Conservation (phyloP, 2,329 filamentous ascomycete species). For the Grosmannia clavigera region DNA sequence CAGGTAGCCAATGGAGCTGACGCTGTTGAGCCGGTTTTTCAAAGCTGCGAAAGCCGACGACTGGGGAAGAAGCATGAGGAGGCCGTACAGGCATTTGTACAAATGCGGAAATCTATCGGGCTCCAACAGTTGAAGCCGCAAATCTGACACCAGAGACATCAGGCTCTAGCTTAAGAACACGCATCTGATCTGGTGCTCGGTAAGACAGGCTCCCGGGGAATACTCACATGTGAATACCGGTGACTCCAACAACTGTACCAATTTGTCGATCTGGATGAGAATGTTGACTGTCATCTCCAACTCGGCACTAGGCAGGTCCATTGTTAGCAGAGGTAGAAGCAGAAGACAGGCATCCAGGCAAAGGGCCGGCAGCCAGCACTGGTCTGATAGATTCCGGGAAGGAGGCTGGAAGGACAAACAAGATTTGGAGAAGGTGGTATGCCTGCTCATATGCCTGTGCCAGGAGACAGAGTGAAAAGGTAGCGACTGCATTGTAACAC, state of each 20-base stretch:
- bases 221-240: constrained; percentile 88
- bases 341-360: background rate
- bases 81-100: constrained; percentile 94
- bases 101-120: constrained; percentile 90
- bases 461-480: constrained; percentile 87
- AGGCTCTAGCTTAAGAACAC: background rate
- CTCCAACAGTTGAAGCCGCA: constrained; percentile 87
- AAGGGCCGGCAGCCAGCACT: too few relatives aligned
- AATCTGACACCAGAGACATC: constrained; percentile 41
- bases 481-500: constrained; percentile 97
- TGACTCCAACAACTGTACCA: constrained; percentile 91
- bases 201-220: background rate
- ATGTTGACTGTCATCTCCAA: constrained; percentile 98
- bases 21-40: constrained; percentile 92
- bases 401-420: constrained; percentile 36
- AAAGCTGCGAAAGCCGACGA: constrained; percentile 93
- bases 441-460: constrained; percentile 97
- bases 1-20: constrained; percentile 91
- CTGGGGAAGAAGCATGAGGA: constrained; percentile 96
- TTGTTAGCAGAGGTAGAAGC: background rate
- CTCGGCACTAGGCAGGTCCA: constrained; percentile 54
- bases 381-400: too few relatives aligned
- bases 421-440: constrained; percentile 89
- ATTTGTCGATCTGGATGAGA: constrained; percentile 95
- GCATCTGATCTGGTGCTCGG: too few relatives aligned